Base-by-base conservation (phyloP, 2,329 filamentous ascomycete species). In the Epichloe elymi region DNA sequence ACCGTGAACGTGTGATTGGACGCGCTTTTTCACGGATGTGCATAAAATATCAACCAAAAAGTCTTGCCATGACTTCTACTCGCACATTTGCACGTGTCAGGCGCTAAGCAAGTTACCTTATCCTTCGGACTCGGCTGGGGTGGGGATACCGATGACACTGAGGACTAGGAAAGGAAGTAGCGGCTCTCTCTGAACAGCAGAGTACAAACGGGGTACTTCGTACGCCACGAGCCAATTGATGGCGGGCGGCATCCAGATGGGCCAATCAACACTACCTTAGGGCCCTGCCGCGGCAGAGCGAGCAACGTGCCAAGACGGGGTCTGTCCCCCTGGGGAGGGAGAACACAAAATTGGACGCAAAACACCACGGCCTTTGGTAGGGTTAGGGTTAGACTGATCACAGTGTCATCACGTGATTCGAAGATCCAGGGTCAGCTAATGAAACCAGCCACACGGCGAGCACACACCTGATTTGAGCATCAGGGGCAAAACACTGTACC, bases 41-140 rank as follows among this genome's bases (percentile, higher is more conserved):
- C 40, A 49, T 38, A 35, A 36, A 11, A 43, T 5, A 7, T 30
- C 26, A 30, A 1, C 26, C 26, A 30, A 10, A 30, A 30, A 30
- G 26, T 30, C 26, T 30, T 10, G 26, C 3, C 26, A 30, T 30
- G 26, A 30, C 26, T 30, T 30, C 8, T 30, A 30, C 10, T 30
- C 39, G 36, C 30, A 23, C 20, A 15, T 37, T 45, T 52, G 43
- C 47, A 49, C 46, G 20, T 52, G 51, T 36, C 46, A 51, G 43
- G 20, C 33, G 30, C 20, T 36, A 26, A 41, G 30, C 20, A 45
- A 51, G 40, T 51, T 48, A 51, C 50, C 50, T 51, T 48, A 48
- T 48, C 50, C 50, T 48, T 38, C 42, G 35, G 30, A n/a, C 41
- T 46, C 17, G 41, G 41, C 48, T 46, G 41, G 35, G 41, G 20